Percentiles rank a stretch among this genome's conserved stretches.
Evolutionary conservation across 75 land plant species (phyloP).

Genomic region (Picea glauca): DNA sequence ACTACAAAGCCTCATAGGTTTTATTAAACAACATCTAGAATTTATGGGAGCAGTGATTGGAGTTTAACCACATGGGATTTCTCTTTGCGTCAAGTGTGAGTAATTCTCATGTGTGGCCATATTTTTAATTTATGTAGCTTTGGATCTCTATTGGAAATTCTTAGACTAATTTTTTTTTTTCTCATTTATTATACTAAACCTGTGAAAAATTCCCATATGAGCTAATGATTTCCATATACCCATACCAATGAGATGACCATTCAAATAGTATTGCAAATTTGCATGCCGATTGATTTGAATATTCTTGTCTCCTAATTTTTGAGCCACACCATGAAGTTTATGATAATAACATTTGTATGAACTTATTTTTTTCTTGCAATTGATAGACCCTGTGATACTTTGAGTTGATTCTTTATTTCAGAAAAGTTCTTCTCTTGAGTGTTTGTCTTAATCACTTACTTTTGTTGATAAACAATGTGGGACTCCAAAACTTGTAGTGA

Average conservation of each 20-base stretch:
- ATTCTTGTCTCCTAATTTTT: not conserved
- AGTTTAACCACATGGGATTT: too few species aligned
- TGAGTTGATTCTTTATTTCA: not conserved
- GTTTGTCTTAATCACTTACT: not conserved
- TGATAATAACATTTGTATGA: not conserved
- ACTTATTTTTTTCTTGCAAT: not conserved
- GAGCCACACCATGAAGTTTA: not conserved
- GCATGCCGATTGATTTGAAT: not conserved
- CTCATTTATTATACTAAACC: not conserved
- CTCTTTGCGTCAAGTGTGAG: too few species aligned
- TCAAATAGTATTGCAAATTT: not conserved
- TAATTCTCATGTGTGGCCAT: too few species aligned
- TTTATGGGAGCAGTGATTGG: too few species aligned
- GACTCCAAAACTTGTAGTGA: not conserved
- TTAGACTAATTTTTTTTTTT: too few species aligned
- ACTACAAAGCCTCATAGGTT: too few species aligned
- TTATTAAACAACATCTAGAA: too few species aligned
- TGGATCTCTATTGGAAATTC: too few species aligned
- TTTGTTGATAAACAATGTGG: not conserved
- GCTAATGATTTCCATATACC: not conserved
- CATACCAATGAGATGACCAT: not conserved
- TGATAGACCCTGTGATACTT: not conserved
- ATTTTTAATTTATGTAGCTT: too few species aligned
- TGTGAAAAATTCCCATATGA: not conserved
- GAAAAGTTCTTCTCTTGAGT: not conserved